Percentiles rank a stretch among this genome's conserved stretches.
These are phyloP conservation scores for Volvariella surrecta DNA, from an alignment of 1,284 basidiomycete species.

Conservation along the genomic window DNA sequence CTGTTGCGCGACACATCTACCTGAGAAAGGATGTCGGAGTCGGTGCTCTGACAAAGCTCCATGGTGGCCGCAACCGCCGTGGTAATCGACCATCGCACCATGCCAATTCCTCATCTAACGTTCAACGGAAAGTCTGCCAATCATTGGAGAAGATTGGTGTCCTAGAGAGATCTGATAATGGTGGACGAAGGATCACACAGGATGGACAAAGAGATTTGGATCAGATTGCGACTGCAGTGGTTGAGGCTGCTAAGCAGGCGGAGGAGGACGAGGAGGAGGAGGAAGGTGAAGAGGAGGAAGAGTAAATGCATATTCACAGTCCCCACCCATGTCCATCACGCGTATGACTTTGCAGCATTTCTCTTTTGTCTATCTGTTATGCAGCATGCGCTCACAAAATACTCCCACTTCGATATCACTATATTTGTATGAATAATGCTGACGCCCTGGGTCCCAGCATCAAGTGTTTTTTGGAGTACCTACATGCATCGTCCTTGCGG, in stretches of 20 bases:
- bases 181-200: conserved; percentile 93
- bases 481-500: too few relatives aligned
- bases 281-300: conserved; percentile 56
- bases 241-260: conserved; percentile 81
- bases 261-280: conserved; percentile 85
- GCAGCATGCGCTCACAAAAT: conserved; percentile 33
- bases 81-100: conserved; percentile 96
- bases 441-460: too few relatives aligned
- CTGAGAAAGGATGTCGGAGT: conserved; percentile 98
- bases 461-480: too few relatives aligned
- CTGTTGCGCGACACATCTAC: conserved; percentile 99
- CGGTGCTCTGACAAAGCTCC: conserved; percentile 93
- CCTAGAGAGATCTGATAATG: conserved; percentile 89
- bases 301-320: conserved; percentile 25
- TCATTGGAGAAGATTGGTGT: conserved; percentile 98
- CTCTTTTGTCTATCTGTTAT: conserved; percentile 30
- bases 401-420: conserved; percentile 5
- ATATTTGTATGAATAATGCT: too few relatives aligned
- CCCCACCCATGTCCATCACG: conserved; percentile 8
- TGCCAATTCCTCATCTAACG: conserved; percentile 77
- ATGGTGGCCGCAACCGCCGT: conserved; percentile 93
- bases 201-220: conserved; percentile 97
- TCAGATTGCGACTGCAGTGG: conserved; percentile 96
- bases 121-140: conserved; percentile 91
- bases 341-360: conserved; percentile 31